Evolutionary conservation across 2,329 filamentous ascomycete genomes (phyloP).

Genomic region (Pyrenochaeta sp.): DNA sequence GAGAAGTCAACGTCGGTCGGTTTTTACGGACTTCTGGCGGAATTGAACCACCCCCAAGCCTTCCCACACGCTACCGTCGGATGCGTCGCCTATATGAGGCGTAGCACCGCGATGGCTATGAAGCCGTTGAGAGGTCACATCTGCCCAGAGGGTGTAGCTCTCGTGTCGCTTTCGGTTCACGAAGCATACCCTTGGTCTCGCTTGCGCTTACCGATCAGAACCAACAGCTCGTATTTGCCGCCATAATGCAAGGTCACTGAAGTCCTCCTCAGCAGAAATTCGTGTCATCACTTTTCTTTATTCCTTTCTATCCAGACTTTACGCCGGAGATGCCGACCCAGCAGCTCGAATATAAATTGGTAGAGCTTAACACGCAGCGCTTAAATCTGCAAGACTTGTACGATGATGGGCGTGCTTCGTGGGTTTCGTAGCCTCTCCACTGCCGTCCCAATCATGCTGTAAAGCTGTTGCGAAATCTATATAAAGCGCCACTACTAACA

Average conservation of each 20-base stretch:
- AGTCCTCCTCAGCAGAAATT: conserved; percentile 3
- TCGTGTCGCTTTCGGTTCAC: background rate
- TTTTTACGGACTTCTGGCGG: too few species aligned
- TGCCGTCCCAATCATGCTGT: too few species aligned
- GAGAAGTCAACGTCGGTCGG: too few species aligned
- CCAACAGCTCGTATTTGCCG: conserved; percentile 1
- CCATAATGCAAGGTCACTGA: conserved; percentile 1
- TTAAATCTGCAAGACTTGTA: too few species aligned
- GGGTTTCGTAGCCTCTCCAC: too few species aligned
- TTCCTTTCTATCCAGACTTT: background rate
- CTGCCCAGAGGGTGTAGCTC: background rate
- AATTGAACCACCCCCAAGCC: conserved; percentile 8
- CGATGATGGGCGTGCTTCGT: too few species aligned
- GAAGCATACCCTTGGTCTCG: conserved; percentile 9
- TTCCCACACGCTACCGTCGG: conserved; percentile 3
- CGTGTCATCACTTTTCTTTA: conserved; percentile 2
- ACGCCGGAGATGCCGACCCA: background rate
- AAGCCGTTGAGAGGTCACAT: background rate
- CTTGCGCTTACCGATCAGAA: conserved; percentile 20
- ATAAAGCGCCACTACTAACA: background rate
- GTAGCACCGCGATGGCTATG: background rate
- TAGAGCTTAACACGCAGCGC: background rate
- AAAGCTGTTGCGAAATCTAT: background rate
- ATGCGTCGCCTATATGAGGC: conserved; percentile 1
- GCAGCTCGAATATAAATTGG: background rate